Conservation (phyloP, 1,139 yeast genomes). For the Suhomyces anneliseae region DNA sequence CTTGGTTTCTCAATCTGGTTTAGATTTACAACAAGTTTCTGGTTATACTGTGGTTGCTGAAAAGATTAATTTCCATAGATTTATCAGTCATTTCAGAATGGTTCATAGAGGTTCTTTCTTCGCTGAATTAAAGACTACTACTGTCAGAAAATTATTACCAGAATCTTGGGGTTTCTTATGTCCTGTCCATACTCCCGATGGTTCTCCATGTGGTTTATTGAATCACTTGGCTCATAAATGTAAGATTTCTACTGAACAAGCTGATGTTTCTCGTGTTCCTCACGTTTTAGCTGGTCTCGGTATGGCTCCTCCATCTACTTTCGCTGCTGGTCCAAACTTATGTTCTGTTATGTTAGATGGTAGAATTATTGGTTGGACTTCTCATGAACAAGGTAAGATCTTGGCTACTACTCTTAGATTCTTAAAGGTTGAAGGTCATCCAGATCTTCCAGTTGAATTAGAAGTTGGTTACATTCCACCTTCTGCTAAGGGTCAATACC, state of each 20-base stretch:
- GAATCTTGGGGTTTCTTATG: constrained; percentile 99
- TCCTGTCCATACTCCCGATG: constrained; percentile 99
- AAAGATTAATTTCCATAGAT: constrained; percentile 94
- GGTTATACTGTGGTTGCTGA: constrained; percentile 99
- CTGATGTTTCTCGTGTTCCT: constrained; percentile 76
- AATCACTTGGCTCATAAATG: constrained; percentile 97
- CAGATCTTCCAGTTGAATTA: constrained; percentile 76
- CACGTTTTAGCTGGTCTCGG: constrained; percentile 71
- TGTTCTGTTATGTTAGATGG: constrained; percentile 96
- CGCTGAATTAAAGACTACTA: constrained; percentile 95
- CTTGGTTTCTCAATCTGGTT: constrained; percentile 92
- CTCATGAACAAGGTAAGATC: constrained; percentile 82
- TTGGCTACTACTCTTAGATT: constrained; percentile 88
- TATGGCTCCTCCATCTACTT: constrained; percentile 72
- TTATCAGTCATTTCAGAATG: constrained; percentile 97
- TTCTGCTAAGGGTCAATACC: constrained; percentile 92
- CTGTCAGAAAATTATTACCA: constrained; percentile 93
- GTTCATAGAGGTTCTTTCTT: constrained; percentile 99
- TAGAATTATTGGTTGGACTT: constrained; percentile 88
- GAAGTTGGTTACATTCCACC: constrained; percentile 97
- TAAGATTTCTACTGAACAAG: constrained; percentile 72
- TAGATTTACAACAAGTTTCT: constrained; percentile 96
- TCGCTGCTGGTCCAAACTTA: constrained; percentile 83
- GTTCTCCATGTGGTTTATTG: constrained; percentile 97
- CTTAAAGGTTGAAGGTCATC: constrained; percentile 86